Conservation (phyloP, 495 filamentous ascomycete genomes). For the Saxophila tyrrhenica region DNA sequence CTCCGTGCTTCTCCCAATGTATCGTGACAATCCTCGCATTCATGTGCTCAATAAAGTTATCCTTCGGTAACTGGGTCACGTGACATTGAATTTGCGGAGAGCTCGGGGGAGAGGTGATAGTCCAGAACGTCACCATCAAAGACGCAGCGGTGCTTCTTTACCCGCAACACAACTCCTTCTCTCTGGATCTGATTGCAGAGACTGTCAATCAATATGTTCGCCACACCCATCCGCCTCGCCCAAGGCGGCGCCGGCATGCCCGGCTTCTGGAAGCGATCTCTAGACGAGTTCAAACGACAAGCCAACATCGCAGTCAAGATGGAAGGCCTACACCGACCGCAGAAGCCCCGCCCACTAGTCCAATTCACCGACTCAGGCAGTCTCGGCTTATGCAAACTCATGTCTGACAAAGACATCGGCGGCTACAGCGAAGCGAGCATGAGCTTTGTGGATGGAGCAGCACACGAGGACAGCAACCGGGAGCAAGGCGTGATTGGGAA, state of each 20-base stretch:
- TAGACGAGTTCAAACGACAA: slow-evolving; percentile 55
- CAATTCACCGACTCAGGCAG: slow-evolving; percentile 53
- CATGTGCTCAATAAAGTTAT: not conserved
- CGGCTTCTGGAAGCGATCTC: slow-evolving; percentile 51
- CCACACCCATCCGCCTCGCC: slow-evolving; percentile 18
- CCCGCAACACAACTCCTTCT: too few species aligned
- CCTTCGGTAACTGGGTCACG: not conserved
- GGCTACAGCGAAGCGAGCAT: slow-evolving; percentile 66
- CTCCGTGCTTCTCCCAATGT: too few species aligned
- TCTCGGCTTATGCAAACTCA: slow-evolving; percentile 59
- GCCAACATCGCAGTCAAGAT: slow-evolving; percentile 31
- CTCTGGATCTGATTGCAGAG: not conserved
- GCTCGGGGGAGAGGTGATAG: not conserved
- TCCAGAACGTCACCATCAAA: slow-evolving; percentile 4
- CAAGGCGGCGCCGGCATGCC: slow-evolving; percentile 32
- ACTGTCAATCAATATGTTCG: slow-evolving; percentile 9
- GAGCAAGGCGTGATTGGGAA: slow-evolving; percentile 1
- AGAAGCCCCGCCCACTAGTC: slow-evolving; percentile 47
- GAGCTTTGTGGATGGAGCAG: slow-evolving; percentile 46
- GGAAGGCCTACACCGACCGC: slow-evolving; percentile 45
- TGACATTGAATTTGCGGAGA: slow-evolving; percentile 1
- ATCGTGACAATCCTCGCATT: too few species aligned
- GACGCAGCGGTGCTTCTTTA: too few species aligned
- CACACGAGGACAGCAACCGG: not conserved
- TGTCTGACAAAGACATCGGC: slow-evolving; percentile 75